Percentiles rank a stretch among this genome's conserved stretches.
These are phyloP conservation scores for Chaetomiaceae sp. DNA, from an alignment of 2,329 filamentous ascomycete genomes.

Conservation along the genomic window DNA sequence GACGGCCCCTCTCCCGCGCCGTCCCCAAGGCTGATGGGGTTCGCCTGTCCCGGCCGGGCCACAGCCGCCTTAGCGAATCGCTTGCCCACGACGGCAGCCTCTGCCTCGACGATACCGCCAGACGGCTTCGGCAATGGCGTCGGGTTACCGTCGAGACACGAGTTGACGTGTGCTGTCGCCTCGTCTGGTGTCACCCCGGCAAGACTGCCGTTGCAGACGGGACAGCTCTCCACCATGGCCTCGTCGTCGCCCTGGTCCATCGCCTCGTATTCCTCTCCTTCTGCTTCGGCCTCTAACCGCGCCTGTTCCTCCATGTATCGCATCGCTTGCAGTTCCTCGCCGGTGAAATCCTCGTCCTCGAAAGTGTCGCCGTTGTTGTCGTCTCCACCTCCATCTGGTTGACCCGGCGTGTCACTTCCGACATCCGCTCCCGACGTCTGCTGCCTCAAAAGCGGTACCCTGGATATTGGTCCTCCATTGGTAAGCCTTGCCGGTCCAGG, in stretches of 20 bases:
- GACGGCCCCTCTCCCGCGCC: conserved; percentile 23
- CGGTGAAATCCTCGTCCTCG: conserved; percentile 44
- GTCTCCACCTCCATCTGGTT: not conserved
- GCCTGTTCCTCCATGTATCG: conserved; percentile 74
- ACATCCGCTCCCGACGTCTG: conserved; percentile 18
- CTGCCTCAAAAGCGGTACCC: conserved; percentile 15
- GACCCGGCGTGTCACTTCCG: conserved; percentile 11
- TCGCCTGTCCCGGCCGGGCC: conserved; percentile 73
- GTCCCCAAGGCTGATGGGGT: conserved; percentile 61
- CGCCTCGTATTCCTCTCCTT: conserved; percentile 36
- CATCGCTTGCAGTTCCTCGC: conserved; percentile 62
- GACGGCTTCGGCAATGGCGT: conserved; percentile 47
- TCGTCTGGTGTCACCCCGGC: conserved; percentile 58
- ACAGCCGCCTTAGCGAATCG: conserved; percentile 65
- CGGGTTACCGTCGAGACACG: conserved; percentile 80
- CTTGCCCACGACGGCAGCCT: conserved; percentile 43
- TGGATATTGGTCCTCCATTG: conserved; percentile 14
- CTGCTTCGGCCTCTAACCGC: conserved; percentile 57
- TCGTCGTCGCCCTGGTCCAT: conserved; percentile 32
- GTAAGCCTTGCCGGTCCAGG: conserved; percentile 17
- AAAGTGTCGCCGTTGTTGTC: conserved; percentile 32
- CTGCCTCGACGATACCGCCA: conserved; percentile 24
- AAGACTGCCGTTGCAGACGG: conserved; percentile 69
- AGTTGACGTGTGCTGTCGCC: conserved; percentile 82
- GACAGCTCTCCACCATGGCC: conserved; percentile 53